Conservation (phyloP, 257 asterid species). For the Mentha longifolia region DNA sequence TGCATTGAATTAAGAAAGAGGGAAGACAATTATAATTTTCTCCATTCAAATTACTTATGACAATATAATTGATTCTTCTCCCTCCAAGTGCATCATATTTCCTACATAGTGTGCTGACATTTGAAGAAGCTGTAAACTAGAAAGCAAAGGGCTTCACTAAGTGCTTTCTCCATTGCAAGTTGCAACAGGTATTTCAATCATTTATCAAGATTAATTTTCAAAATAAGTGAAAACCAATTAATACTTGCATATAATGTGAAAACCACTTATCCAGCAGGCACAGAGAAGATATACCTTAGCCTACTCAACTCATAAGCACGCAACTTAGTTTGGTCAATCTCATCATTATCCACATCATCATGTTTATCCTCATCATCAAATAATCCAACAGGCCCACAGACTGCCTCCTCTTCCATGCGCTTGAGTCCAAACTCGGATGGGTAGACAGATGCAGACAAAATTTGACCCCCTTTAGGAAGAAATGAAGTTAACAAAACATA, state of each 20-base stretch:
- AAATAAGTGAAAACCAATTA: background rate
- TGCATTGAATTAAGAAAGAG: slow-evolving; percentile 3
- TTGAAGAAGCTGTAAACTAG: background rate
- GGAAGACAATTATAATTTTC: background rate
- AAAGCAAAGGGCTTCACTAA: background rate
- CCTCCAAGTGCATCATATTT: background rate
- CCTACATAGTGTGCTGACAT: background rate
- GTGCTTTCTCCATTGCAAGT: background rate
- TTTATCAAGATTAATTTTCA: slow-evolving; percentile 5
- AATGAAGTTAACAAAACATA: slow-evolving; percentile 75
- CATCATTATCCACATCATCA: slow-evolving; percentile 52
- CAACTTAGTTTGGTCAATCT: slow-evolving; percentile 63
- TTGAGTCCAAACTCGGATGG: slow-evolving; percentile 97
- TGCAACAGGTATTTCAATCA: slow-evolving; percentile 1
- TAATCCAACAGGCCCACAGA: slow-evolving; percentile 83
- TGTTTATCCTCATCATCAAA: slow-evolving; percentile 60
- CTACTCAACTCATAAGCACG: slow-evolving; percentile 92
- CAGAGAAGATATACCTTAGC: slow-evolving; percentile 57
- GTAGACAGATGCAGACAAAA: slow-evolving; percentile 75
- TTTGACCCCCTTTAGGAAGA: slow-evolving; percentile 78
- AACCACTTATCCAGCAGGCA: slow-evolving; percentile 14
- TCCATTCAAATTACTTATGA: no score
- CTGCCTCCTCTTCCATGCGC: slow-evolving; percentile 95
- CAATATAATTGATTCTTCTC: no score
- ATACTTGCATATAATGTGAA: slow-evolving; percentile 10